Evolutionary conservation across 2,329 filamentous ascomycete species (phyloP).

Genomic region (Aspergillus hortae): DNA sequence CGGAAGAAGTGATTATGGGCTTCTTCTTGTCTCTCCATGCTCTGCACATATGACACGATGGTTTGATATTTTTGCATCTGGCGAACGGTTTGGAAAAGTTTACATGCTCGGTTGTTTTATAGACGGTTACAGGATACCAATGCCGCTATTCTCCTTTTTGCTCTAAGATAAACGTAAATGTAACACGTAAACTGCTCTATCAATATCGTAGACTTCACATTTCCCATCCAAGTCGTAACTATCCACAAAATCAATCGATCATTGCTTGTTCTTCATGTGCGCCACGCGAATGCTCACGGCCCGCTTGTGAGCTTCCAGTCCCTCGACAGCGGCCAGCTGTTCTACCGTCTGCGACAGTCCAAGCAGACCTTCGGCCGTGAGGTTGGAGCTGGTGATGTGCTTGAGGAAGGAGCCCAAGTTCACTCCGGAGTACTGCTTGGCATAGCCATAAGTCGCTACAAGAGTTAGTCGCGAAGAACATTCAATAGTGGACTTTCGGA

Average conservation of each 20-base stretch:
- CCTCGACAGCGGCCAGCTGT: constrained; percentile 90
- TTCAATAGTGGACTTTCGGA: neutral
- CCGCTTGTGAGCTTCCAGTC: constrained; percentile 85
- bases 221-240: constrained; percentile 1
- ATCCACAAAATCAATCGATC: constrained; percentile 1
- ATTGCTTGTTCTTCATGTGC: constrained; percentile 29
- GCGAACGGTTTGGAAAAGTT: constrained; percentile 10
- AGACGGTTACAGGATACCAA: constrained; percentile 17
- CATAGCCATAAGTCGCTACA: constrained; percentile 91
- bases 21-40: constrained; percentile 4
- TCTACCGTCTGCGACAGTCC: constrained; percentile 89
- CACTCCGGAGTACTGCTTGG: constrained; percentile 97
- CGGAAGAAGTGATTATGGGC: constrained; percentile 45
- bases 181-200: neutral
- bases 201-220: neutral
- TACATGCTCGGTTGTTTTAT: constrained; percentile 4
- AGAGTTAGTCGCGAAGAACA: constrained; percentile 17
- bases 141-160: neutral
- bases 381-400: constrained; percentile 91
- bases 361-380: constrained; percentile 77
- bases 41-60: neutral
- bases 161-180: neutral
- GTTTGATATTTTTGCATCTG: constrained; percentile 6
- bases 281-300: constrained; percentile 65
- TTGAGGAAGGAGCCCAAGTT: constrained; percentile 96